Conservation (phyloP, 306 rosid genomes). For the Senna tora region DNA sequence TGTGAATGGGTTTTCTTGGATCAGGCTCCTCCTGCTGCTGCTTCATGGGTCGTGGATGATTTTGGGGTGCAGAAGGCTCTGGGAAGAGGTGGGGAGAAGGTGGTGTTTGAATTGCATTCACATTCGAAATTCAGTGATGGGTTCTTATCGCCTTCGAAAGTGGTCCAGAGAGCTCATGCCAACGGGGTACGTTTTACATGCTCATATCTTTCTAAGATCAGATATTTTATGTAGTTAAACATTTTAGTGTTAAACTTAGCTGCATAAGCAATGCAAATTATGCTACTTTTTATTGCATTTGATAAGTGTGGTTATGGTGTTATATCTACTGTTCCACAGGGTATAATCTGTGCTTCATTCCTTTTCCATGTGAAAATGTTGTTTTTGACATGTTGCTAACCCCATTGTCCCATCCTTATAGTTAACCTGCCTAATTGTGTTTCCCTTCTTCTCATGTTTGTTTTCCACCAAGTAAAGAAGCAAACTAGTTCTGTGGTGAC, state of each 20-base stretch:
- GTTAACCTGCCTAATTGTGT: neutral
- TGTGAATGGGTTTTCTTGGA: slow-evolving; percentile 82
- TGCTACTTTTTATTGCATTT: neutral
- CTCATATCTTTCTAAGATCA: neutral
- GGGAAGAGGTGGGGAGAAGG: slow-evolving; percentile 65
- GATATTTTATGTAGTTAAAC: neutral
- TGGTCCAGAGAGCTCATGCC: slow-evolving; percentile 82
- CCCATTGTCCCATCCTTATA: neutral
- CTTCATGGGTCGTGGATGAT: slow-evolving; percentile 76
- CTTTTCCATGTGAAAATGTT: neutral
- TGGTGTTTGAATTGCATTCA: slow-evolving; percentile 85
- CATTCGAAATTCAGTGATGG: slow-evolving; percentile 97
- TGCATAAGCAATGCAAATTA: neutral
- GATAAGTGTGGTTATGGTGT: neutral
- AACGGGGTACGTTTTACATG: slow-evolving; percentile 70
- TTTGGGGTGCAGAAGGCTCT: slow-evolving; percentile 76
- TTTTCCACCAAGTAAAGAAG: no score
- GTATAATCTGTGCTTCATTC: neutral
- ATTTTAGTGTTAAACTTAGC: neutral
- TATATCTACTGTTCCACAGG: neutral
- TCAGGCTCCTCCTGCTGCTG: slow-evolving; percentile 46
- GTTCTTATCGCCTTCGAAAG: slow-evolving; percentile 84
- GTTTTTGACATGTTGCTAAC: neutral
- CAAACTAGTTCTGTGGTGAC: neutral
- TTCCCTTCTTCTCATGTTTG: neutral